These are phyloP conservation scores for Deinandra increscens DNA, from an alignment of 129 eudicot genomes.

Conservation along the genomic window DNA sequence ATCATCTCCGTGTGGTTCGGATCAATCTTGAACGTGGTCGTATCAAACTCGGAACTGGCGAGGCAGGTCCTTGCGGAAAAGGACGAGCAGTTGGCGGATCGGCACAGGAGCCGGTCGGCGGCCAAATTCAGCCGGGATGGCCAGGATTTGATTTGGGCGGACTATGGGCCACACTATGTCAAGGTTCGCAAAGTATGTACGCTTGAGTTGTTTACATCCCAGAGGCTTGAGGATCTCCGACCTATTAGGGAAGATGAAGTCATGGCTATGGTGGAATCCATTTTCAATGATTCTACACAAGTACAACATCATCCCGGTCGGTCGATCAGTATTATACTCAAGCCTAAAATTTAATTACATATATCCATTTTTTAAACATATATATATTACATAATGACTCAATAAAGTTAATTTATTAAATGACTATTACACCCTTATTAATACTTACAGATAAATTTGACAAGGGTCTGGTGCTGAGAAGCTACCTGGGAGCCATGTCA, in stretches of 20 bases:
- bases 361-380: too few species aligned
- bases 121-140: conserved; percentile 64
- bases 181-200: conserved; percentile 75
- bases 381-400: too few species aligned
- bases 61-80: conserved; percentile 61
- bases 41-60: conserved; percentile 52
- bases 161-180: conserved; percentile 77
- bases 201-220: conserved; percentile 53
- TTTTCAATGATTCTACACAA: conserved; percentile 44
- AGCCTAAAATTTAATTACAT: too few species aligned
- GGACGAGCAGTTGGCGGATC: conserved; percentile 69
- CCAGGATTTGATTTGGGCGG: conserved; percentile 78
- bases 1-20: conserved; percentile 78
- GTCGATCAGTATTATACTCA: too few species aligned
- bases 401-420: too few species aligned
- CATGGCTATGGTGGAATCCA: conserved; percentile 64
- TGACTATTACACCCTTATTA: too few species aligned
- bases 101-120: conserved; percentile 58
- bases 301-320: too few species aligned
- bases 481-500: conserved; percentile 56
- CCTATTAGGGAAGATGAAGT: conserved; percentile 82
- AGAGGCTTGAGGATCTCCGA: conserved; percentile 59
- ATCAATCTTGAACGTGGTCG: conserved; percentile 51
- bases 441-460: conserved; percentile 50
- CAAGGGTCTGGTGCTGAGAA: conserved; percentile 45